Percentiles rank a stretch among this genome's conserved stretches.
These are phyloP conservation scores for Puccinia triticina DNA, from an alignment of 1,284 basidiomycete species.

Conservation along the genomic window DNA sequence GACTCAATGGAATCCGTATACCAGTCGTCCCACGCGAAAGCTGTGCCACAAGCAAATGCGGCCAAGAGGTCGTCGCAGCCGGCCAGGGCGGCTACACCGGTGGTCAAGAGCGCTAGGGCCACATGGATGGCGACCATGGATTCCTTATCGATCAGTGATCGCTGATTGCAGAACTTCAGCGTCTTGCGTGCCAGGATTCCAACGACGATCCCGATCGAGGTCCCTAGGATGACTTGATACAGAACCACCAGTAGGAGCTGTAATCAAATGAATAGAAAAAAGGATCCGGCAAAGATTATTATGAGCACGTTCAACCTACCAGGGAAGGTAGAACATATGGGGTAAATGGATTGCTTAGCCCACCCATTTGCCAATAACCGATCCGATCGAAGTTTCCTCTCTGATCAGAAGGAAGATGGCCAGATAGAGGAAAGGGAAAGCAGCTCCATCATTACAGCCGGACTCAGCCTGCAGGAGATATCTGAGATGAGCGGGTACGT, in stretches of 20 bases:
- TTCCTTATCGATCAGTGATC: slow-evolving; percentile 89
- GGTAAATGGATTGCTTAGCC: neutral
- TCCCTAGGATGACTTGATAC: slow-evolving; percentile 85
- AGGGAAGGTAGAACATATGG: slow-evolving; percentile 51
- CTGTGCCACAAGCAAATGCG: slow-evolving; percentile 90
- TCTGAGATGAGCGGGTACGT: slow-evolving; percentile 92
- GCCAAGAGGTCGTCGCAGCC: slow-evolving; percentile 95
- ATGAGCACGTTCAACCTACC: too few species aligned
- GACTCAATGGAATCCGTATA: slow-evolving; percentile 97
- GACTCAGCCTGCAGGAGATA: slow-evolving; percentile 91
- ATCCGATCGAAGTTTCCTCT: slow-evolving; percentile 69
- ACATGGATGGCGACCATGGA: slow-evolving; percentile 89
- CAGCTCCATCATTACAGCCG: slow-evolving; percentile 72
- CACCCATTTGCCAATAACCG: slow-evolving; percentile 64
- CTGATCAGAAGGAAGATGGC: slow-evolving; percentile 83
- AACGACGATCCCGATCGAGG: slow-evolving; percentile 75
- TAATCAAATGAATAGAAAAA: too few species aligned
- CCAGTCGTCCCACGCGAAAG: slow-evolving; percentile 86
- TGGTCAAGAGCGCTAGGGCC: slow-evolving; percentile 73
- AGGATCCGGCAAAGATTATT: too few species aligned
- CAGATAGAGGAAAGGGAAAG: slow-evolving; percentile 94
- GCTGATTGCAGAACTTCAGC: slow-evolving; percentile 90
- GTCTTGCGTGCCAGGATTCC: slow-evolving; percentile 86
- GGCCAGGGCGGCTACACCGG: slow-evolving; percentile 79
- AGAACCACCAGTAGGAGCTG: slow-evolving; percentile 60